Evolutionary conservation across 2,329 filamentous ascomycete species (phyloP), one percentile per base, ranked within the genome.

Genomic region (Colletotrichum tabaci): DNA sequence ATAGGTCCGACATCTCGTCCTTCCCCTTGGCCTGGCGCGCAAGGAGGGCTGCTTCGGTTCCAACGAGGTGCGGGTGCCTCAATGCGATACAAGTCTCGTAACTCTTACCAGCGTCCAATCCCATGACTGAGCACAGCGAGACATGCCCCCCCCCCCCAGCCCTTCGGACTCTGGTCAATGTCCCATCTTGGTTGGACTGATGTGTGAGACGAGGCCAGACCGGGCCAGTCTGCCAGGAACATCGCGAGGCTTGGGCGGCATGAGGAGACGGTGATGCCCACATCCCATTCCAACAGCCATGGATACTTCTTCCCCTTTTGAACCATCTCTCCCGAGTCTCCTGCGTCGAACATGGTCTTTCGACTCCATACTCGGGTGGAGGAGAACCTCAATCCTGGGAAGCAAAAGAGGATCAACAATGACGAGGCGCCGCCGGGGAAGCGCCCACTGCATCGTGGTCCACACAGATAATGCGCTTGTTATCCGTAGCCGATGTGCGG

Each of bases 401-500:
- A 42, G 30, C 16, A 40, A 35, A 49, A 47, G 46, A 38, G 53
- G 26, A 60, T 66, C 52, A 62, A 53, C 52, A 62, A 53, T 35
- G 42, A 69, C 61, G 26, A 61, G 38, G 53, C 61, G 61, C 67
- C 61, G 55, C 52, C 18, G 62, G 61, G 66, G 58, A 60, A 50
- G 47, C 53, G 26, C 40, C 67, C 44, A 66, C 16, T 55, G 53
- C 62, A 61, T 66, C 62, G 40, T 30, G 50, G 42, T 44, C 52
- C 50, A 46, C 49, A 44, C n/a, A 35, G 21, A 55, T 35, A 63
- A 23, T 30, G 6, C 47, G 42, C 61, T 62, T 62, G 21, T 12
- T 62, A 52, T 62, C 47, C 47, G 21, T 61, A 71, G 57, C 57
- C 65, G 58, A 57, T 52, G 57, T 52, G 68, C 68, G 52, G 50